Evolutionary conservation across 352 stramenopile genomes (phyloP), one percentile per base, ranked within the genome.

Genomic region (Globisporangium takayamanum): DNA sequence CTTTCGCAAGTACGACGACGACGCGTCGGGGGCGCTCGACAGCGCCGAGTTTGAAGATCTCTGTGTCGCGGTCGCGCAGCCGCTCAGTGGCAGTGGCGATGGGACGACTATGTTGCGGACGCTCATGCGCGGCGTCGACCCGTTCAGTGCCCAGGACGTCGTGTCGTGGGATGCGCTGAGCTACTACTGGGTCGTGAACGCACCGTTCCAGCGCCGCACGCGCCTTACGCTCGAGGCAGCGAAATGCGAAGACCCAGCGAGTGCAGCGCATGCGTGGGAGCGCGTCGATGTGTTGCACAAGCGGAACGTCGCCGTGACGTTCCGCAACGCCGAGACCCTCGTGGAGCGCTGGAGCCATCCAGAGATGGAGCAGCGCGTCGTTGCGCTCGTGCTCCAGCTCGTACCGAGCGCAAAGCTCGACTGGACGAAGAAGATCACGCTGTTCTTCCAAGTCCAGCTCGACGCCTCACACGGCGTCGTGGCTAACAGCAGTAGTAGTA

Each of bases 1-100:
- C 2, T 91, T 89, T 59, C 36, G 57, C 16, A 75, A 76, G 51
- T 87, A 78, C 45, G 78, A 89, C 37, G 80, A 88, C 20, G 77
- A 91, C 51, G 62, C 68, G 2, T 78, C 74, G 2, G 71, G 72
- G 0, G 42, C 63, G n/a, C 49, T 91, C 42, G 76, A 86, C 41
- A 50, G 59, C 4, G 59, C 60, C 6, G 76, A 91, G 62, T 85
- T 89, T 46, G 53, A 83, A 25, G 76, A 88, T 50, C 44, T 89
- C 1, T 91, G 80, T 41, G 76, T 88, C 1, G 73, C 67, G 16
- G 59, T 88, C 3, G 74, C 68, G 0, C 71, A 79, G n/a, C n/a
- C 62, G 12, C 22, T 75, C 2, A 68, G 75, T 53, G 64, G 56
- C 0, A 55, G 18, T 12, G 67, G 73, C 12, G 61, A 54, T 8